Evolutionary conservation across 192 early-diverging fungal species (phyloP).

Genomic region (Geosiphon pyriformis): DNA sequence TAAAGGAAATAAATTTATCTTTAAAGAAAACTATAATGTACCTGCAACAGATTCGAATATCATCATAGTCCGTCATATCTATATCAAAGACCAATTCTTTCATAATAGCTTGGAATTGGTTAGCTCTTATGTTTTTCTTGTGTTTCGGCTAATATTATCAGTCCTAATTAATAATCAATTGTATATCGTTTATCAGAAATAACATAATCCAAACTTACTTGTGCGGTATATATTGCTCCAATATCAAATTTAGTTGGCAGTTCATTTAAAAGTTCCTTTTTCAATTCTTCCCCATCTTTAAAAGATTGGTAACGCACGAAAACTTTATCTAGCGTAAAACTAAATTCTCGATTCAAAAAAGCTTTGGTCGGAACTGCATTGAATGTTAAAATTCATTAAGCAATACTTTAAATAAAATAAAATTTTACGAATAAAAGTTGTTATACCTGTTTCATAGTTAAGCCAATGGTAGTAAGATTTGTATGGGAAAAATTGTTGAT

Average conservation of each 20-base stretch:
- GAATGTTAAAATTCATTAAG: conserved; percentile 4
- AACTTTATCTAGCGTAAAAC: conserved; percentile 77
- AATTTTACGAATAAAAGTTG: neutral
- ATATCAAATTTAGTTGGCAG: conserved; percentile 93
- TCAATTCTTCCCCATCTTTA: conserved; percentile 62
- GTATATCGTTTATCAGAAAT: neutral
- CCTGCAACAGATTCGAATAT: conserved; percentile 91
- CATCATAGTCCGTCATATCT: conserved; percentile 99
- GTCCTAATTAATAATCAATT: too few species aligned
- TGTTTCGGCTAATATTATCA: conserved; percentile 65
- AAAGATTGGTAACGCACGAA: conserved; percentile 92
- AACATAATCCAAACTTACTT: conserved; percentile 31
- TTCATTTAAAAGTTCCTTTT: conserved; percentile 65
- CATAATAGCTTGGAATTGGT: conserved; percentile 69
- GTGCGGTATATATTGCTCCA: conserved; percentile 87
- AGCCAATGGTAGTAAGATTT: conserved; percentile 81
- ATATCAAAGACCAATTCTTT: conserved; percentile 98
- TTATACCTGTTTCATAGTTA: conserved; percentile 63
- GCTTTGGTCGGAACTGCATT: conserved; percentile 52
- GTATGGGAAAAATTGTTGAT: conserved; percentile 83
- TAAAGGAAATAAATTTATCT: conserved; percentile 7
- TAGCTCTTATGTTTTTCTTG: conserved; percentile 65
- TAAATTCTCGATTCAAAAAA: conserved; percentile 89
- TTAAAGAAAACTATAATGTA: too few species aligned
- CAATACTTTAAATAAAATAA: neutral